Base-by-base conservation (phyloP, 352 stramenopile genomes). In the Phytopythium montanum region DNA sequence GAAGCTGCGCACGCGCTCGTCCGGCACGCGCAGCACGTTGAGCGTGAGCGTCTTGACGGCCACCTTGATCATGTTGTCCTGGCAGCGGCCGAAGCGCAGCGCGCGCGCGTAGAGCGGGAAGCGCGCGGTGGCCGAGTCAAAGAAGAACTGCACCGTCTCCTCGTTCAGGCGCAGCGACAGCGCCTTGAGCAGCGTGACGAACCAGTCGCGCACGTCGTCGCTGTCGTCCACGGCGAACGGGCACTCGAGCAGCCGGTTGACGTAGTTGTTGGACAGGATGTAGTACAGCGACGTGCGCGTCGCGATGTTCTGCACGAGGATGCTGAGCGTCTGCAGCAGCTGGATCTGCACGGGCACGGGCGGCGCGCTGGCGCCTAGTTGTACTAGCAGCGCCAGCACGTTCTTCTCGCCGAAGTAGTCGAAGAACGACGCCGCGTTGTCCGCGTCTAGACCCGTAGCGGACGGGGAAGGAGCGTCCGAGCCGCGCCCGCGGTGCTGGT, bases 361-460 rank as follows among this genome's bases (percentile, higher is more conserved):
- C 25, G 81, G 67, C 65, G 60, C 23, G 36, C 78, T 83, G 29
- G 75, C 69, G 52, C 85, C 88, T 23, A 95, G 52, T 45, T 96
- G 79, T 10, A 99, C 77, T 13, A 99, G 78, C 54, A 98, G 74
- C 16, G 80, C 80, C 4, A 98, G 68, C 46, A 98, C 96, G 66
- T 97, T 98, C 61, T 98, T 98, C 72, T 99, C 94, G 62, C 92
- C 97, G 73, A 99, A 98, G 75, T 98, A 99, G 64, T 97, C 92
- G 70, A 98, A 98, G 56, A 98, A 93, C 55, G 79, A 69, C 46
- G 76, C 84, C 1, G 78, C 72, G 54, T 69, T 54, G 39, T 65
- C 54, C 2, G 19, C 41, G 26, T 65, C 54, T 33, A 72, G 31
- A 9, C 59, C 31, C 18, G 63, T 59, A 33, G 58, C 34, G 1